Percentiles rank a stretch among this genome's conserved stretches.
phyloP scores from a whole-genome alignment of 2,329 filamentous ascomycete species.

The Aureobasidium sp. region DNA sequence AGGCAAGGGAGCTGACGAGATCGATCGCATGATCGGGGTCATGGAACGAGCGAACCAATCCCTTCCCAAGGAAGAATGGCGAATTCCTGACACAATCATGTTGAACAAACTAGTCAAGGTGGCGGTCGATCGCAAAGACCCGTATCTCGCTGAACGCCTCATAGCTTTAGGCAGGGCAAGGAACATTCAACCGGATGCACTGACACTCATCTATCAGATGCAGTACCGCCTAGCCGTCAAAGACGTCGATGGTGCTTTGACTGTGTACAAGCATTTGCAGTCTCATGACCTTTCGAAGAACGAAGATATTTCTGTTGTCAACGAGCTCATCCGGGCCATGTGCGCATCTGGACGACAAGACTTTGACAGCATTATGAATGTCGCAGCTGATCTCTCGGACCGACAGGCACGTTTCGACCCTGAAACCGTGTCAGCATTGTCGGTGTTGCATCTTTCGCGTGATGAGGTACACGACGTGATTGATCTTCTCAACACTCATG shows the following conservation, averaged over 20 bases:
- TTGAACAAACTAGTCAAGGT: constrained; percentile 70
- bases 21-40: constrained; percentile 62
- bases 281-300: constrained; percentile 46
- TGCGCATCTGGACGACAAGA: constrained; percentile 52
- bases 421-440: constrained; percentile 65
- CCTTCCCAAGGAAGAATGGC: constrained; percentile 31
- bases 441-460: constrained; percentile 61
- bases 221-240: constrained; percentile 64
- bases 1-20: constrained; percentile 62
- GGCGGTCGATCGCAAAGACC: constrained; percentile 60
- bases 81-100: constrained; percentile 48
- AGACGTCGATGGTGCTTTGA: constrained; percentile 61
- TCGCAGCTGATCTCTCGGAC: constrained; percentile 65
- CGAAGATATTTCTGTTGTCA: constrained; percentile 56
- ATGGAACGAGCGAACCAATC: constrained; percentile 42
- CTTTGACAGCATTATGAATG: constrained; percentile 61
- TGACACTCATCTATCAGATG: constrained; percentile 66
- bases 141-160: constrained; percentile 65
- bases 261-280: constrained; percentile 56
- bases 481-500: constrained; percentile 70
- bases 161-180: constrained; percentile 57
- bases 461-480: constrained; percentile 72
- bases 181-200: constrained; percentile 56
- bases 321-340: constrained; percentile 62
- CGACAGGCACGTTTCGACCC: constrained; percentile 61